These are phyloP conservation scores for Exsudoporus frostii DNA, from an alignment of 768 basidiomycete genomes.

Conservation along the genomic window DNA sequence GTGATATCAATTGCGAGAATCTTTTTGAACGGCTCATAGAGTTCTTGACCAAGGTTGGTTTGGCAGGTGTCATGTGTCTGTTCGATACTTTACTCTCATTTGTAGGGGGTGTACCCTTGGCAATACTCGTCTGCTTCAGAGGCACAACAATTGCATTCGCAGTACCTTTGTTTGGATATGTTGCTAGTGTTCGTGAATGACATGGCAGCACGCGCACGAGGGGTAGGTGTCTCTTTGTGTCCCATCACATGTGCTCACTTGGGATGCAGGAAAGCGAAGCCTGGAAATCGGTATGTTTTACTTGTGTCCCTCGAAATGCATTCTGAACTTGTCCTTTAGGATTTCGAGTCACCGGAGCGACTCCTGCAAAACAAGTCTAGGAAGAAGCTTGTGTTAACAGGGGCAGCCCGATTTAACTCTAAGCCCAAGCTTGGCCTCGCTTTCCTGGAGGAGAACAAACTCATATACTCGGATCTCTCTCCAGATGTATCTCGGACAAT, in stretches of 20 bases:
- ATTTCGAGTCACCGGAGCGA: slow-evolving; percentile 51
- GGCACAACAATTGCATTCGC: slow-evolving; percentile 69
- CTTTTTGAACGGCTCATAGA: slow-evolving; percentile 86
- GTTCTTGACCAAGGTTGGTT: slow-evolving; percentile 78
- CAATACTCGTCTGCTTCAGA: slow-evolving; percentile 58
- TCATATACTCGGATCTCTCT: slow-evolving; percentile 72
- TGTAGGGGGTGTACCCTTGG: slow-evolving; percentile 76
- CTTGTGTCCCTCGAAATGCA: not conserved
- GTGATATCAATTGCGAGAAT: slow-evolving; percentile 95
- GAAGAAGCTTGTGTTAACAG: slow-evolving; percentile 82
- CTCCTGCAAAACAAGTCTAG: slow-evolving; percentile 71
- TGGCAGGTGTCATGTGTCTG: not conserved
- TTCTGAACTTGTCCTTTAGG: slow-evolving; percentile 35
- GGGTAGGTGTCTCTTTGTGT: slow-evolving; percentile 32
- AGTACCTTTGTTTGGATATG: slow-evolving; percentile 85
- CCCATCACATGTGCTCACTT: slow-evolving; percentile 11
- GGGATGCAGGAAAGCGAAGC: slow-evolving; percentile 38
- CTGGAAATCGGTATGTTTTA: slow-evolving; percentile 61
- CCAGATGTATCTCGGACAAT: slow-evolving; percentile 52
- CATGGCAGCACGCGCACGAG: slow-evolving; percentile 69
- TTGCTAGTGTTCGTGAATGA: slow-evolving; percentile 83
- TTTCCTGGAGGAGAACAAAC: slow-evolving; percentile 89
- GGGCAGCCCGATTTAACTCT: slow-evolving; percentile 82
- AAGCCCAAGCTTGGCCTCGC: slow-evolving; percentile 90
- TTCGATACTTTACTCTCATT: slow-evolving; percentile 4